These are phyloP conservation scores for Urochloa ruziziensis DNA, from an alignment of 176 grass and related monocot species.

Conservation along the genomic window DNA sequence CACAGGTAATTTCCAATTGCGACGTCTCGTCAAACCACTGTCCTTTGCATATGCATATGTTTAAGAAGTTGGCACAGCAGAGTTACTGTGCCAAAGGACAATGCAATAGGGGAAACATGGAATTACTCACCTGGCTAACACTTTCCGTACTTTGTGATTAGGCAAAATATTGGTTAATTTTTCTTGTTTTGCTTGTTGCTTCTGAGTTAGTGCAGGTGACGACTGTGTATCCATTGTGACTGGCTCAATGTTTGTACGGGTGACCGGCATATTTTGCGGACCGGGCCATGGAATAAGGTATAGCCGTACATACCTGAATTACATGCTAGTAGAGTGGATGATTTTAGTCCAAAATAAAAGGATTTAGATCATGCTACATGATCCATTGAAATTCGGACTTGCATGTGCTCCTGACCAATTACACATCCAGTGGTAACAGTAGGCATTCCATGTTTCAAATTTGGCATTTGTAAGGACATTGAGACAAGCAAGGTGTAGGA, in stretches of 20 bases:
- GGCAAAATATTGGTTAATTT: neutral
- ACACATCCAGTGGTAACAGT: neutral
- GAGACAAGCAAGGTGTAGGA: constrained; percentile 10
- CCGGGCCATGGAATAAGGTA: constrained; percentile 81
- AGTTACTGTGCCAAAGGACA: neutral
- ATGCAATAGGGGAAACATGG: neutral
- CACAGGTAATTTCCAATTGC: constrained; percentile 38
- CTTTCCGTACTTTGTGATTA: neutral
- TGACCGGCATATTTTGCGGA: constrained; percentile 59
- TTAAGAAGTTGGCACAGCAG: neutral
- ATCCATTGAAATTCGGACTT: neutral
- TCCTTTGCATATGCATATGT: neutral
- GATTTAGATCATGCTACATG: neutral
- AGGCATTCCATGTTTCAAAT: constrained; percentile 7
- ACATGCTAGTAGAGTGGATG: neutral
- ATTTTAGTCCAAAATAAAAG: neutral
- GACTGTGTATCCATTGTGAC: constrained; percentile 88
- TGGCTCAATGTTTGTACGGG: constrained; percentile 50
- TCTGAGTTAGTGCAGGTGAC: constrained; percentile 45
- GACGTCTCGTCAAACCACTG: neutral
- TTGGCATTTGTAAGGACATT: neutral
- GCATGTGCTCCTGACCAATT: neutral
- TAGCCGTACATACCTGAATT: neutral
- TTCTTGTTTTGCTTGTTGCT: neutral
- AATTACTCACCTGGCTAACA: neutral